Conservation (phyloP, 768 basidiomycete genomes). For the Exidia glandulosa region DNA sequence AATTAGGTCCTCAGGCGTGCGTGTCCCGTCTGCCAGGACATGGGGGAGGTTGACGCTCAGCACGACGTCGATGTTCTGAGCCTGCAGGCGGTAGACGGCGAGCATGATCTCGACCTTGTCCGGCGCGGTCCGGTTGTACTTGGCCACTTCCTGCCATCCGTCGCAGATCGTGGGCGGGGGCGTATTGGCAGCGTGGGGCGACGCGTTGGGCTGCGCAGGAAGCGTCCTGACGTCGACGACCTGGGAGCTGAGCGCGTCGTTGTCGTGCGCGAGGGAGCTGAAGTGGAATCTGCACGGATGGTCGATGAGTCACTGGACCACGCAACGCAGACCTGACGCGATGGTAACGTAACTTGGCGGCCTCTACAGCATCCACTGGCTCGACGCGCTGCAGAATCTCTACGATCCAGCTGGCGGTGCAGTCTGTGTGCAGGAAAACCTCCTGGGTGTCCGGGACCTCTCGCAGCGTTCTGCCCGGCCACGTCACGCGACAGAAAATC, state of each 20-base stretch:
- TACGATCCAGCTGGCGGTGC: constrained; percentile 63
- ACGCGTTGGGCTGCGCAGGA: constrained; percentile 25
- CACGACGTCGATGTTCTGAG: constrained; percentile 70
- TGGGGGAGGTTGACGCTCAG: constrained; percentile 75
- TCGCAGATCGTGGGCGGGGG: constrained; percentile 49
- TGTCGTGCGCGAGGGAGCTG: constrained; percentile 83
- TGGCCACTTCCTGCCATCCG: constrained; percentile 63
- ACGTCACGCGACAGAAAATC: background rate
- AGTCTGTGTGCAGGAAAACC: constrained; percentile 68
- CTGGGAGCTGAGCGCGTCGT: constrained; percentile 45
- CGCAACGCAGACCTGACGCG: too few species aligned
- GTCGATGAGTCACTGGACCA: too few species aligned
- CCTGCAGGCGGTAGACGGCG: constrained; percentile 67
- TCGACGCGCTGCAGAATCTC: constrained; percentile 76
- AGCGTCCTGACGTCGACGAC: constrained; percentile 30
- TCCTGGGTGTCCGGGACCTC: constrained; percentile 94
- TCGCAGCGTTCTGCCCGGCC: constrained; percentile 30
- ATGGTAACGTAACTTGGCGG: constrained; percentile 44
- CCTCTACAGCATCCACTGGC: constrained; percentile 40
- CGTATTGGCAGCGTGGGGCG: constrained; percentile 27
- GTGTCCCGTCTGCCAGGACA: constrained; percentile 31
- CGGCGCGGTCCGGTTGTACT: constrained; percentile 52
- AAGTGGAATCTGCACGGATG: constrained; percentile 71
- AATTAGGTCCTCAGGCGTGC: constrained; percentile 27
- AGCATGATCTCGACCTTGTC: constrained; percentile 71